These are phyloP conservation scores for Leptosphaerulina australis DNA, from an alignment of 2,329 filamentous ascomycete genomes.

Conservation along the genomic window DNA sequence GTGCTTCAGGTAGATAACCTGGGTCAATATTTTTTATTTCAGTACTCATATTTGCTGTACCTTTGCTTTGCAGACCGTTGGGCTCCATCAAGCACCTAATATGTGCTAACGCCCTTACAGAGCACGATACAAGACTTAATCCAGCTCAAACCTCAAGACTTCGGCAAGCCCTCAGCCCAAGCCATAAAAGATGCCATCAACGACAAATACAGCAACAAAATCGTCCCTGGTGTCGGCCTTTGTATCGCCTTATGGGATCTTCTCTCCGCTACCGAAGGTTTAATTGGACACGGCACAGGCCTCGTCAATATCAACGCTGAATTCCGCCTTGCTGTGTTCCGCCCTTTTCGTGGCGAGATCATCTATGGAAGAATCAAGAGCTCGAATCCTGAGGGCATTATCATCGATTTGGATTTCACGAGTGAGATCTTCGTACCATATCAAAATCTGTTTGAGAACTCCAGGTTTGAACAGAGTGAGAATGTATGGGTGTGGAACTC, in stretches of 20 bases:
- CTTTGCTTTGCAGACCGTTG: too few relatives aligned
- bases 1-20: too few relatives aligned
- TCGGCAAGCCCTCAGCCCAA: conserved; percentile 78
- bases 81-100: background rate
- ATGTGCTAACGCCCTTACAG: conserved; percentile 54
- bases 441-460: conserved; percentile 42
- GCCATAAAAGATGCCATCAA: conserved; percentile 98
- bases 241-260: conserved; percentile 94
- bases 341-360: conserved; percentile 94
- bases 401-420: conserved; percentile 87
- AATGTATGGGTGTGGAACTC: conserved; percentile 85
- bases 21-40: too few relatives aligned
- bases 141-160: conserved; percentile 87
- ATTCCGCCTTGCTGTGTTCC: conserved; percentile 91
- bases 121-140: conserved; percentile 94
- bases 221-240: conserved; percentile 94
- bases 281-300: conserved; percentile 91
- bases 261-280: conserved; percentile 84
- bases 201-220: conserved; percentile 93
- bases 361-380: conserved; percentile 82
- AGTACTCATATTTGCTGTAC: background rate
- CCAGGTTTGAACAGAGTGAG: conserved; percentile 75
- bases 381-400: conserved; percentile 71
- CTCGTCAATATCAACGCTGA: conserved; percentile 97
- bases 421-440: conserved; percentile 82